Conservation (phyloP, 176 grass and related monocot species). For the Olyra latifolia region DNA sequence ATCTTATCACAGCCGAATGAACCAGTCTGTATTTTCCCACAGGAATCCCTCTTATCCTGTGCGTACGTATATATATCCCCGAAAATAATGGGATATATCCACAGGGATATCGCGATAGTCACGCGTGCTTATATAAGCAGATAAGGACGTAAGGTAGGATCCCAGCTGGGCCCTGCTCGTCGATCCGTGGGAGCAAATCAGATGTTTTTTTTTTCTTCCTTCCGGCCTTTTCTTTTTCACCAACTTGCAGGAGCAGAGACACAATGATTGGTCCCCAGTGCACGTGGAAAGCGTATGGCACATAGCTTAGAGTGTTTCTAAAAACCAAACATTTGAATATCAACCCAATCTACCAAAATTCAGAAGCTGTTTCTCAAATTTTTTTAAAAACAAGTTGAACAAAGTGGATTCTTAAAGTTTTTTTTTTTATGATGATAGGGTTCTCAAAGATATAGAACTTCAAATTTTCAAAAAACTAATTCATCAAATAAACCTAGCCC, state of each 20-base stretch:
- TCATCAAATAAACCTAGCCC: too few species aligned
- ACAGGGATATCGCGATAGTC: constrained; percentile 30
- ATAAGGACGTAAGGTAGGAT: neutral
- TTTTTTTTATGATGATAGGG: too few species aligned
- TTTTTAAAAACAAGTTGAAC: too few species aligned
- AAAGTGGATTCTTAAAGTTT: too few species aligned
- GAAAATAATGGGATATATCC: constrained; percentile 5
- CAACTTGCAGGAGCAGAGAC: neutral
- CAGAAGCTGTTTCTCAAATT: too few species aligned
- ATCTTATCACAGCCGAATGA: neutral
- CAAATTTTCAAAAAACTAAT: too few species aligned
- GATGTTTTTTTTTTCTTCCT: neutral
- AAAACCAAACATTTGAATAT: too few species aligned
- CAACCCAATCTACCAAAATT: too few species aligned
- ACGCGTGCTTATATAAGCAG: constrained; percentile 35
- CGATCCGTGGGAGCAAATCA: neutral
- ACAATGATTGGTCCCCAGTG: constrained; percentile 24
- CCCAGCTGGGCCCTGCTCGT: neutral
- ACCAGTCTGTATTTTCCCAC: constrained; percentile 17
- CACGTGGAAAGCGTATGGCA: neutral
- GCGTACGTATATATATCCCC: constrained; percentile 14
- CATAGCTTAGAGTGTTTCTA: too few species aligned
- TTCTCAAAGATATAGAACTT: too few species aligned
- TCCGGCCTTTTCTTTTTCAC: neutral
- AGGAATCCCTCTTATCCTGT: neutral